phyloP scores from a whole-genome alignment of 495 filamentous ascomycete species.

The Neurospora discreta region DNA sequence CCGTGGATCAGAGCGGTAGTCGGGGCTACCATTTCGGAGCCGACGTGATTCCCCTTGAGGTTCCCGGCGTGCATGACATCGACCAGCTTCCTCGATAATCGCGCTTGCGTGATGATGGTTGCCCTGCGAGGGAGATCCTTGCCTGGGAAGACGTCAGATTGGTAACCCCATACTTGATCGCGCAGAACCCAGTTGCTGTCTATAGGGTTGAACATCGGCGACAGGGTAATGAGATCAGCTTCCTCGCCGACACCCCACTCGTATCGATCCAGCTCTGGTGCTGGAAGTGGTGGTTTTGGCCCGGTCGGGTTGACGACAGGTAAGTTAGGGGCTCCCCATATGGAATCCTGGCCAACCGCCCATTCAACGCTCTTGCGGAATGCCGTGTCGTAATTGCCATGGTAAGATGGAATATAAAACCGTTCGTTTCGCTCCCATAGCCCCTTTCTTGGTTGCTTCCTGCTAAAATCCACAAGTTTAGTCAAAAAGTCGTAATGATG shows the following conservation, averaged over 20 bases:
- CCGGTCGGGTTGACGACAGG: slow-evolving; percentile 47
- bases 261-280: slow-evolving; percentile 49
- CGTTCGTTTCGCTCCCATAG: slow-evolving; percentile 67
- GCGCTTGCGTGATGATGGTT: slow-evolving; percentile 54
- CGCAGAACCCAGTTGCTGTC: slow-evolving; percentile 52
- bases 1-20: slow-evolving; percentile 59
- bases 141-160: slow-evolving; percentile 33
- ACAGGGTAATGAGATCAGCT: slow-evolving; percentile 61
- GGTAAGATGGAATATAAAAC: slow-evolving; percentile 55
- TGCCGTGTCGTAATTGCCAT: slow-evolving; percentile 45
- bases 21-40: slow-evolving; percentile 58
- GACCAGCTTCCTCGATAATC: slow-evolving; percentile 51
- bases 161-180: slow-evolving; percentile 51
- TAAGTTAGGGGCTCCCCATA: slow-evolving; percentile 53
- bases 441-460: slow-evolving; percentile 51
- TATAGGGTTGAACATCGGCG: slow-evolving; percentile 58
- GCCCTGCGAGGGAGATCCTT: slow-evolving; percentile 50
- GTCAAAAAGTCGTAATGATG: slow-evolving; percentile 61
- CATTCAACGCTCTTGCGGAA: slow-evolving; percentile 43
- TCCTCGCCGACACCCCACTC: slow-evolving; percentile 66
- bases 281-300: slow-evolving; percentile 42
- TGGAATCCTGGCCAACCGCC: slow-evolving; percentile 28
- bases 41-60: slow-evolving; percentile 47
- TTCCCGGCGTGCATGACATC: slow-evolving; percentile 55
- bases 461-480: slow-evolving; percentile 45